phyloP scores from a whole-genome alignment of 768 basidiomycete species.

The Pisolithus orientalis region DNA sequence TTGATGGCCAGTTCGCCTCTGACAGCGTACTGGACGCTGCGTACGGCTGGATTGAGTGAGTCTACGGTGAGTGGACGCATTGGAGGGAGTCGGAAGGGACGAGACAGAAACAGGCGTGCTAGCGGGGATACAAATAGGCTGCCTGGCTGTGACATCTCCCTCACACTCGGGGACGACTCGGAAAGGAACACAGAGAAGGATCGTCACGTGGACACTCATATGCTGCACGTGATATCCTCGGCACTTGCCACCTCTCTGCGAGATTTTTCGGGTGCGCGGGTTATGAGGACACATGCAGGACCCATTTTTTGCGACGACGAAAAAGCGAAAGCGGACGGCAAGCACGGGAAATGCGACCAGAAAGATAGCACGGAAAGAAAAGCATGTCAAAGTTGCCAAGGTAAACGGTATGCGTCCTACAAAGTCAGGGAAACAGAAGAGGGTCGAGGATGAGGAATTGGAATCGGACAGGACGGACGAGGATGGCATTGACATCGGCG shows the following conservation, averaged over 20 bases:
- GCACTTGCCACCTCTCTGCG: constrained; percentile 6
- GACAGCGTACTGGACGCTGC: constrained; percentile 93
- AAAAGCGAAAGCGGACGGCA: constrained; percentile 55
- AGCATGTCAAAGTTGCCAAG: constrained; percentile 10
- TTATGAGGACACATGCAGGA: constrained; percentile 55
- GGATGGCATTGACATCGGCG: constrained; percentile 52
- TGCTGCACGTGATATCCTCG: constrained; percentile 9
- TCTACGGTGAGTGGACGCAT: constrained; percentile 61
- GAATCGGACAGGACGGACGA: constrained; percentile 54
- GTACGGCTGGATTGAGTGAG: constrained; percentile 76
- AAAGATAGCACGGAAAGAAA: constrained; percentile 14
- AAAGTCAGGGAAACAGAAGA: constrained; percentile 20
- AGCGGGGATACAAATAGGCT: constrained; percentile 2
- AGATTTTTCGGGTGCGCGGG: constrained; percentile 12
- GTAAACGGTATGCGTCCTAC: constrained; percentile 12
- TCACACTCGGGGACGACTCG: not conserved
- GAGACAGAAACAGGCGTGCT: not conserved
- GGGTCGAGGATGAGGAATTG: constrained; percentile 53
- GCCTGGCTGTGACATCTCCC: not conserved
- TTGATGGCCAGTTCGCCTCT: constrained; percentile 95
- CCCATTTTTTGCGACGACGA: constrained; percentile 65
- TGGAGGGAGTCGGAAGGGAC: not conserved
- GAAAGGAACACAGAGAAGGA: not conserved
- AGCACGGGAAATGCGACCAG: constrained; percentile 23
- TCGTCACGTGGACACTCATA: not conserved